Conservation (phyloP, 169 alveolate species). For the Cryptosporidium xiaoi region DNA sequence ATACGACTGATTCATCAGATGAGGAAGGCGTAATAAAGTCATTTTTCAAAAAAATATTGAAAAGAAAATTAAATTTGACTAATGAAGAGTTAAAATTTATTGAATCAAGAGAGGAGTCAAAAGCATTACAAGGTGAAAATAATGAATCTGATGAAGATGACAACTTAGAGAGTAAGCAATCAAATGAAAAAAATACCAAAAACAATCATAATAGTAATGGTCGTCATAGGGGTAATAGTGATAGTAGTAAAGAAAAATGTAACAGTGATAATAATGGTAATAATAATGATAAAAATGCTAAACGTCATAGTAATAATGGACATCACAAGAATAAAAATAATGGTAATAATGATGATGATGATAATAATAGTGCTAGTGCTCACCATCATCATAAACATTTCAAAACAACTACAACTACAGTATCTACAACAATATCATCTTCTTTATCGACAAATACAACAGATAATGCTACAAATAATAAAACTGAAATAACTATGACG, state of each 20-base stretch:
- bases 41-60: not conserved
- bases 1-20: conserved; percentile 24
- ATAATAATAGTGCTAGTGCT: conserved; percentile 2
- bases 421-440: not conserved
- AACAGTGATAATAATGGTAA: not conserved
- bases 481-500: not conserved
- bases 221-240: no score
- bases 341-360: not conserved
- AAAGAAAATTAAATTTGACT: conserved; percentile 14
- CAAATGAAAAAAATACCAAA: no score
- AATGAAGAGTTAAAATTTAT: not conserved
- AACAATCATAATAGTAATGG: no score
- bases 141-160: not conserved
- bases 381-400: conserved; percentile 39
- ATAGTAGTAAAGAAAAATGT: no score
- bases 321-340: not conserved
- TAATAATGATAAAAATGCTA: not conserved
- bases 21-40: not conserved
- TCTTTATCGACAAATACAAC: conserved; percentile 6
- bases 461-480: not conserved
- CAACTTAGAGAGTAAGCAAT: no score
- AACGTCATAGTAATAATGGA: conserved; percentile 5
- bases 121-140: not conserved
- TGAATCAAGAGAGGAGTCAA: conserved; percentile 12
- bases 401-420: conserved; percentile 25